These are phyloP conservation scores for Vigna radiata DNA, from an alignment of 306 rosid species.

Conservation along the genomic window DNA sequence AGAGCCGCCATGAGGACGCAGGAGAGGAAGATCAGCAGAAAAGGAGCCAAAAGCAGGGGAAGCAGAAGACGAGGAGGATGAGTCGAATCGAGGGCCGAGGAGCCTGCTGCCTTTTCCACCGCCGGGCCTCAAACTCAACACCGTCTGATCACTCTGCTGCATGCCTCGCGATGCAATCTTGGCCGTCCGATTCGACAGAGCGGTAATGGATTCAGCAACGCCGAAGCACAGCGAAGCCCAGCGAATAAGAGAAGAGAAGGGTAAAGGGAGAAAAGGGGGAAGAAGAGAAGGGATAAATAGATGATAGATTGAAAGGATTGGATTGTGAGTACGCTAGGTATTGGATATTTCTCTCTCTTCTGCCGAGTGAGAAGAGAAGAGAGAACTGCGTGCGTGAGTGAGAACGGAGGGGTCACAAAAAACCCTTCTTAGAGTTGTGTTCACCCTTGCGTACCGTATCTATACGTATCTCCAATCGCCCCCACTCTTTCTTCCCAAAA, in stretches of 20 bases:
- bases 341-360: constrained; percentile 76
- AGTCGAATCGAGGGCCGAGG: constrained; percentile 77
- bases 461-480: not conserved
- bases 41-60: constrained; percentile 67
- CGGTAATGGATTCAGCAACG: constrained; percentile 63
- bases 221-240: constrained; percentile 25
- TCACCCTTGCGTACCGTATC: not conserved
- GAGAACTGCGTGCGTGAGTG: constrained; percentile 43
- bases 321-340: constrained; percentile 23
- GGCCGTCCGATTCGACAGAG: constrained; percentile 45
- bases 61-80: constrained; percentile 64
- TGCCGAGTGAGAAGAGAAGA: constrained; percentile 65
- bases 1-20: constrained; percentile 68
- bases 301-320: not conserved
- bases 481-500: not conserved
- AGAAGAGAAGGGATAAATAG: not conserved
- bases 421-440: constrained; percentile 50
- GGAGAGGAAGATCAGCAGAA: constrained; percentile 70
- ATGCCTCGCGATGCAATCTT: constrained; percentile 70
- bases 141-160: constrained; percentile 97
- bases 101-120: constrained; percentile 87
- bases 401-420: constrained; percentile 48
- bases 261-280: not conserved
- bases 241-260: not conserved
- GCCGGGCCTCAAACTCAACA: constrained; percentile 98